Conservation (phyloP, 2,329 filamentous ascomycete genomes). For the Chaetomium sp. region DNA sequence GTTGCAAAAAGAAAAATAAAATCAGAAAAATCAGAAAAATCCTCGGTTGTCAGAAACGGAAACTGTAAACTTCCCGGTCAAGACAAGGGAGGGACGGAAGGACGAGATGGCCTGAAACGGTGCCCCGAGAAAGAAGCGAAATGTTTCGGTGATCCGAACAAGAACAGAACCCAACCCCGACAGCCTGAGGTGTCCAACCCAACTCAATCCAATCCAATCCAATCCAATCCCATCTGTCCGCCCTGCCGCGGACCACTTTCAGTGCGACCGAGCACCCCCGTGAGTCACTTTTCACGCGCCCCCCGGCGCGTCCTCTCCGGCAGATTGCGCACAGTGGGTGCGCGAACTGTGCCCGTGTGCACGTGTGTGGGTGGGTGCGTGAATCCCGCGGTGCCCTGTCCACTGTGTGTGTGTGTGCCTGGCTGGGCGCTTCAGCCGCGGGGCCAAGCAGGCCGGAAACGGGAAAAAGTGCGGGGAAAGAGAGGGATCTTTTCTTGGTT, state of each 20-base stretch:
- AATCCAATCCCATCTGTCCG: neutral
- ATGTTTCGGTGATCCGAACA: neutral
- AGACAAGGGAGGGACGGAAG: neutral
- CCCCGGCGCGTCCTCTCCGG: neutral
- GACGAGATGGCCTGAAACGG: neutral
- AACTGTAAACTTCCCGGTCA: neutral
- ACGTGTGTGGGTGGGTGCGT: neutral
- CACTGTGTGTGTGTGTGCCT: neutral
- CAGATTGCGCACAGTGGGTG: neutral
- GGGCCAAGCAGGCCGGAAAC: neutral
- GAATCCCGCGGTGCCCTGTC: neutral
- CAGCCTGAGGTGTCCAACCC: neutral
- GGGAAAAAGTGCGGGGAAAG: constrained; percentile 21
- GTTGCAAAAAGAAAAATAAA: neutral
- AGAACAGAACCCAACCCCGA: neutral
- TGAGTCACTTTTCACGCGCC: constrained; percentile 6
- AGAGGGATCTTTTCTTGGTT: constrained; percentile 5
- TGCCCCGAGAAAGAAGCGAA: neutral
- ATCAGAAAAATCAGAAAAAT: too few relatives aligned
- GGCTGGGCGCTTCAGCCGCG: neutral
- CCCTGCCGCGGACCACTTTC: neutral
- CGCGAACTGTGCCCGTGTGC: constrained; percentile 4
- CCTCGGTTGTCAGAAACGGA: neutral
- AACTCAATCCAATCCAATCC: too few relatives aligned
- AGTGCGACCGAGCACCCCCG: neutral